Conservation (phyloP, 208 protist genomes). For the Trichomonas gallinae region DNA sequence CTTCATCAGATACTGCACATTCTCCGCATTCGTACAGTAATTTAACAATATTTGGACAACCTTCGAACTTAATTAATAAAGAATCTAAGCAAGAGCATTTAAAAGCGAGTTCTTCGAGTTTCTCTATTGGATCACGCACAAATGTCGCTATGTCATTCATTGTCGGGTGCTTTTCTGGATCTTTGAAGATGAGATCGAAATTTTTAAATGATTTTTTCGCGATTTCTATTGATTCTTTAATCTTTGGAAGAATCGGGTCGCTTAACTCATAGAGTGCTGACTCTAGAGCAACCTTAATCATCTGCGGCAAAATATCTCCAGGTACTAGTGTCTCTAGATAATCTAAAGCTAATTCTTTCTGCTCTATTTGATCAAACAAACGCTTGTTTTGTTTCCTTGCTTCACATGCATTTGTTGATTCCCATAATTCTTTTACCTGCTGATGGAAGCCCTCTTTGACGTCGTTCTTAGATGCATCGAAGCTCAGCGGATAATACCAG, state of each 20-base stretch:
- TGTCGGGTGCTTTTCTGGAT: not conserved
- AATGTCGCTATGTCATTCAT: not conserved
- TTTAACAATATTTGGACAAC: not conserved
- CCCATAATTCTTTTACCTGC: not conserved
- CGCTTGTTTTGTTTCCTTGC: not conserved
- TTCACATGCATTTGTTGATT: not conserved
- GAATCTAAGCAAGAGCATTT: not conserved
- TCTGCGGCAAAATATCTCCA: not conserved
- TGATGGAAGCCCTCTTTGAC: not conserved
- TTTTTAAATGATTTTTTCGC: not conserved
- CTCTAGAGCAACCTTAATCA: not conserved
- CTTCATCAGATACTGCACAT: not conserved
- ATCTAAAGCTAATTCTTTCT: not conserved
- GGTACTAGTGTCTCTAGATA: not conserved
- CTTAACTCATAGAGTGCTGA: not conserved
- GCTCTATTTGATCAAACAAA: not conserved
- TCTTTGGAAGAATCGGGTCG: not conserved
- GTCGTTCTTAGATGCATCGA: not conserved
- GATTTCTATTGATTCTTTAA: not conserved
- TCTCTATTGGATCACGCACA: not conserved
- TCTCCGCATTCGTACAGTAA: not conserved
- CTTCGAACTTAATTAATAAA: not conserved
- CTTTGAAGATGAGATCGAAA: not conserved
- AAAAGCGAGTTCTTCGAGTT: not conserved
- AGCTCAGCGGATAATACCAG: not conserved